Conservation (phyloP, 345 rosid genomes). For the Odontarrhena argentea region DNA sequence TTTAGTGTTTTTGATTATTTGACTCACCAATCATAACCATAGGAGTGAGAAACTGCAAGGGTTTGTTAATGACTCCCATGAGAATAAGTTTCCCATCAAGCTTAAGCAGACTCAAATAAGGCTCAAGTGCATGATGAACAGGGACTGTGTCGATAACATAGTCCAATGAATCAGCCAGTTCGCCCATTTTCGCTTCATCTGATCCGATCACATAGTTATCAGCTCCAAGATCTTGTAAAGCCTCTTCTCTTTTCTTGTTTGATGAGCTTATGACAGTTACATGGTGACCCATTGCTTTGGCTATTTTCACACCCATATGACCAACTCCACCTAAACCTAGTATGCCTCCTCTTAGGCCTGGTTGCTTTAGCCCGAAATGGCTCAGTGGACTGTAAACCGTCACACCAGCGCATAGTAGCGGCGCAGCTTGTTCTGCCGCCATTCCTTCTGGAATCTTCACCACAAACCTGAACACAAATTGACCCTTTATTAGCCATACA, state of each 20-base stretch:
- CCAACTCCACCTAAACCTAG: conserved; percentile 97
- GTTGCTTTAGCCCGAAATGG: conserved; percentile 68
- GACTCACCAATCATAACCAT: conserved; percentile 81
- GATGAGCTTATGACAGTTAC: conserved; percentile 95
- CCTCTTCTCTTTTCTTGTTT: conserved; percentile 79
- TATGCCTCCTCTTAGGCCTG: conserved; percentile 80
- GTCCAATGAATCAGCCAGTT: conserved; percentile 73
- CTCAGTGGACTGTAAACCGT: conserved; percentile 86
- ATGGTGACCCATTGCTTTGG: conserved; percentile 96
- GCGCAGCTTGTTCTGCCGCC: conserved; percentile 87
- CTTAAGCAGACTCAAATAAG: conserved; percentile 67
- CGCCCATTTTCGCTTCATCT: conserved; percentile 58
- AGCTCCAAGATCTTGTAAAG: conserved; percentile 82
- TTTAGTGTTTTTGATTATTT: background rate
- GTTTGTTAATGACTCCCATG: conserved; percentile 75
- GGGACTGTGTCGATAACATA: conserved; percentile 91
- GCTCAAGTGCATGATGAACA: conserved; percentile 80
- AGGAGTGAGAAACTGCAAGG: conserved; percentile 73
- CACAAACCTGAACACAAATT: conserved; percentile 56
- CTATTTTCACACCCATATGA: conserved; percentile 95
- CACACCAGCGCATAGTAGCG: conserved; percentile 82
- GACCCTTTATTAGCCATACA: conserved; percentile 16
- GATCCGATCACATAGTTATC: conserved; percentile 83
- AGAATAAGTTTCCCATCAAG: conserved; percentile 86
- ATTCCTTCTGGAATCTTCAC: conserved; percentile 88